Base-by-base conservation (phyloP, 1,284 basidiomycete genomes). In the Xerocomus amazonicus region DNA sequence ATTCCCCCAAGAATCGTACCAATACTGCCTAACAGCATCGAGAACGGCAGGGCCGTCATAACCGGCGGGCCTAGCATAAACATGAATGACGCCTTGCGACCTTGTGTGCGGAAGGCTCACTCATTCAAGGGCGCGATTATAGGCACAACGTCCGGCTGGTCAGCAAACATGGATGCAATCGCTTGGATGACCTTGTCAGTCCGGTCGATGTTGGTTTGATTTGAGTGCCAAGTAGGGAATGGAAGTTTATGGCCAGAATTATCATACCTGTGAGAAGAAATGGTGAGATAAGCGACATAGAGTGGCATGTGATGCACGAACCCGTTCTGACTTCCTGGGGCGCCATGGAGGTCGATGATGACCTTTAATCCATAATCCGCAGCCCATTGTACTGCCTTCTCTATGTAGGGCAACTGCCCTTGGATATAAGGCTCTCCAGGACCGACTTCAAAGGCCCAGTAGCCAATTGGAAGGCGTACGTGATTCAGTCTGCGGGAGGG, bases 381-480 rank as follows among this genome's bases (percentile, higher is more conserved):
- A 4, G 92, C 91, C 94, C 94, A 97, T 3, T 66, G 70, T 37
- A 92, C 79, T 0, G 92, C 93, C 43, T 81, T 77, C 53, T 74
- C 62, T n/a, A 90, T 70, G 69, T 88, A 91, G 16, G 81, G 75
- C 41, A 86, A 69, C 65, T 91, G 88, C 16, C 92, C 90, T 72
- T 85, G 81, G 55, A 92, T 81, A 70, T 83, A 97, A 0, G 92
- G 92, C 61, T 96, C 92, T 9, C 86, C 91, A 4, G 72, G 72
- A 14, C 79, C 78, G 19, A 90, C 81, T 47, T 94, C 89, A 58
- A 90, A 92, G 1, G 93, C 93, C 94, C 94, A 97, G 67, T 87
- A 92, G 19, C 90, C 90, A 55, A 97, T 89, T 3, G 93, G 93
- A 35, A 97, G 71, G 34, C 93, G 82, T 53, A 93, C 87, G 66